Percentiles rank a stretch among this genome's conserved stretches.
Evolutionary conservation across 176 grass and related monocot species (phyloP).

Genomic region (Hsuehochloa calcarea): DNA sequence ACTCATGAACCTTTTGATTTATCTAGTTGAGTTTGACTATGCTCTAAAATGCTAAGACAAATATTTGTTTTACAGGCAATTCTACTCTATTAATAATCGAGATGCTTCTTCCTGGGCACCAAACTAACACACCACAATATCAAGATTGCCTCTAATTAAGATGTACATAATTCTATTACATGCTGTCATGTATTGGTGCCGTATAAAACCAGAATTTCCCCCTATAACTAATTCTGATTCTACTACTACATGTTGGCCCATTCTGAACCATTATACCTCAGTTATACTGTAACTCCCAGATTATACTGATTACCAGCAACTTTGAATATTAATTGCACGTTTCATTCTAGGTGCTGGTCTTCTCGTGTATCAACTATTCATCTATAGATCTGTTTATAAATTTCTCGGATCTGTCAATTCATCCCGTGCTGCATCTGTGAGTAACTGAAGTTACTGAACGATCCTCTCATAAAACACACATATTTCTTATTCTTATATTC

Average conservation of each 20-base stretch:
- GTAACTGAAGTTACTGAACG: neutral
- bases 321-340: neutral
- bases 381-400: constrained; percentile 50
- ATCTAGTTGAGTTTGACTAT: neutral
- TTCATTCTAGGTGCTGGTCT: constrained; percentile 54
- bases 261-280: neutral
- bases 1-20: neutral
- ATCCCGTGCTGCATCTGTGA: constrained; percentile 45
- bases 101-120: neutral
- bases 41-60: neutral
- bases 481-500: too few relatives aligned
- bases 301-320: neutral
- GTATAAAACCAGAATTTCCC: neutral
- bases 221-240: neutral
- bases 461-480: too few relatives aligned
- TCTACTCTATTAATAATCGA: neutral
- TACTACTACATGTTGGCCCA: neutral
- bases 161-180: neutral
- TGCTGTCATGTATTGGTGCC: neutral
- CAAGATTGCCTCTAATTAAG: neutral
- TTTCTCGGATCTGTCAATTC: constrained; percentile 46
- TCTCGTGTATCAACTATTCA: constrained; percentile 66
- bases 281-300: neutral
- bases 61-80: neutral
- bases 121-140: neutral